These are phyloP conservation scores for Myotisia sp. DNA, from an alignment of 2,329 filamentous ascomycete species.

Conservation along the genomic window DNA sequence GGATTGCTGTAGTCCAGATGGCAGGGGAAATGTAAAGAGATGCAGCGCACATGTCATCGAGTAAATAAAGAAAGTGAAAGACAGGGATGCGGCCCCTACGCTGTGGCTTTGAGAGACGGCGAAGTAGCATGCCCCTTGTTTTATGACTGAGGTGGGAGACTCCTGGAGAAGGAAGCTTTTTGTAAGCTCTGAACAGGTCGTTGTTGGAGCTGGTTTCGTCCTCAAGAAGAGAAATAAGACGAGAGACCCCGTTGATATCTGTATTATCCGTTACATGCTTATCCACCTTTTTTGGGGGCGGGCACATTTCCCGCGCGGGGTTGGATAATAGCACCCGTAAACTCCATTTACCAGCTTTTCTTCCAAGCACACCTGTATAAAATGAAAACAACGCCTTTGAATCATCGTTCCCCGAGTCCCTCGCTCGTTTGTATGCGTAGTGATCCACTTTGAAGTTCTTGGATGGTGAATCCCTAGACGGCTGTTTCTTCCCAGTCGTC, in stretches of 20 bases:
- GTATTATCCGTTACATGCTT: slow-evolving; percentile 12
- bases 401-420: neutral
- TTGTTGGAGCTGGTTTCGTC: slow-evolving; percentile 34
- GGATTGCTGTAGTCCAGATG: slow-evolving; percentile 76
- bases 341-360: slow-evolving; percentile 10
- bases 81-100: slow-evolving; percentile 40
- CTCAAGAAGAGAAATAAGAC: slow-evolving; percentile 29
- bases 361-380: slow-evolving; percentile 10
- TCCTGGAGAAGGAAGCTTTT: slow-evolving; percentile 38
- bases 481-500: no score
- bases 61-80: slow-evolving; percentile 63
- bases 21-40: slow-evolving; percentile 50
- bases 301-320: slow-evolving; percentile 10
- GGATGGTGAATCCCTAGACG: neutral
- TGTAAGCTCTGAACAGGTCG: slow-evolving; percentile 40
- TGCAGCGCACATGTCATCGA: slow-evolving; percentile 69
- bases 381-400: slow-evolving; percentile 9
- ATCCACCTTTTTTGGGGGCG: slow-evolving; percentile 1
- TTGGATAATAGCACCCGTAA: slow-evolving; percentile 13
- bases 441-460: neutral
- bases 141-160: slow-evolving; percentile 36
- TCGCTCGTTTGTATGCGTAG: neutral
- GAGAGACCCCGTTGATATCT: slow-evolving; percentile 24
- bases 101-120: slow-evolving; percentile 46
- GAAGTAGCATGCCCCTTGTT: slow-evolving; percentile 51